Evolutionary conservation across 1,139 yeast genomes (phyloP).

Genomic region (Pichia sorboxylosa): DNA sequence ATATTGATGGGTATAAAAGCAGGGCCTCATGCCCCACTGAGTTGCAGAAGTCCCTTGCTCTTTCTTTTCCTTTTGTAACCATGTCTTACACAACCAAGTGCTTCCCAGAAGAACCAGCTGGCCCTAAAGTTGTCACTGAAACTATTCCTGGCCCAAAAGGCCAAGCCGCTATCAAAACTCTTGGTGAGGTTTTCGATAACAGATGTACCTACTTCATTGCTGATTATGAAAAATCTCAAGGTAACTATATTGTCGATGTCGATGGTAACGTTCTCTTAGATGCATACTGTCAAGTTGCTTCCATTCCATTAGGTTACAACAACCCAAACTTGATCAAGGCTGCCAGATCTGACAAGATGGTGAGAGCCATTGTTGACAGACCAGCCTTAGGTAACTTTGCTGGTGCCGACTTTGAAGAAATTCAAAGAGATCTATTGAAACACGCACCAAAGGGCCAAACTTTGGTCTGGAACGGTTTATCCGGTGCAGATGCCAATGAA

Average conservation of each 20-base stretch:
- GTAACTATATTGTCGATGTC: slow-evolving; percentile 61
- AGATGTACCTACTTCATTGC: slow-evolving; percentile 58
- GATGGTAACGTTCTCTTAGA: slow-evolving; percentile 62
- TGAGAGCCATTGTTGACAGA: slow-evolving; percentile 58
- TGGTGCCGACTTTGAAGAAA: slow-evolving; percentile 46
- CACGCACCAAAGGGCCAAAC: slow-evolving; percentile 65
- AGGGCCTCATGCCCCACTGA: neutral
- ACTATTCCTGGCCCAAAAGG: slow-evolving; percentile 58
- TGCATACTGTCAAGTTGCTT: slow-evolving; percentile 68
- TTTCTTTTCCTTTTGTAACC: neutral
- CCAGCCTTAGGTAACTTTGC: slow-evolving; percentile 76
- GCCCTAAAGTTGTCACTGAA: slow-evolving; percentile 40
- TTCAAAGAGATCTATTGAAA: slow-evolving; percentile 43
- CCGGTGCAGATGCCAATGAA: slow-evolving; percentile 81
- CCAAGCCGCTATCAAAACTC: slow-evolving; percentile 30
- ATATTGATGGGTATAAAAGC: too few species aligned
- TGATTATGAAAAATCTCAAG: slow-evolving; percentile 56
- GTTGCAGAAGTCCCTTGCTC: neutral
- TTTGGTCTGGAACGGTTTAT: slow-evolving; percentile 61
- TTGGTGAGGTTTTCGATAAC: slow-evolving; percentile 48
- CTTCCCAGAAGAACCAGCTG: slow-evolving; percentile 53
- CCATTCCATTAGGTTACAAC: slow-evolving; percentile 71
- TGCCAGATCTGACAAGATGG: slow-evolving; percentile 55
- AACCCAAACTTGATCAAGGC: slow-evolving; percentile 54
- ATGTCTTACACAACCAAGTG: slow-evolving; percentile 24